Conservation (phyloP, 352 stramenopile genomes). For the Achlya hypogyna region DNA sequence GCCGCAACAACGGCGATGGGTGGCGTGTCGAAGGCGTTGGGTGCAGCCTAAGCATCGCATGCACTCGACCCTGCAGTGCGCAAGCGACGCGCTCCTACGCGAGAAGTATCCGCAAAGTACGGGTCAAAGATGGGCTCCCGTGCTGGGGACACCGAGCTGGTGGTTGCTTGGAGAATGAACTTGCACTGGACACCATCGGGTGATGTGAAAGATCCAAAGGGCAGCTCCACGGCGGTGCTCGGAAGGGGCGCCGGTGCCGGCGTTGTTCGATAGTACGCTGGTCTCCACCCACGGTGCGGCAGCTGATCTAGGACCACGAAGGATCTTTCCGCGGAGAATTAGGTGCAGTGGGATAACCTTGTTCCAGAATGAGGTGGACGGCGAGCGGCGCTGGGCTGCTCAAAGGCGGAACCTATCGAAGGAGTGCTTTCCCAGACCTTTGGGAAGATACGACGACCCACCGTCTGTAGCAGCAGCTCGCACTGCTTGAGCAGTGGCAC, state of each 20-base stretch:
- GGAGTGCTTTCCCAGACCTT: not conserved
- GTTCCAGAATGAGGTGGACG: not conserved
- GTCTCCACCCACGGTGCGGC: conserved; percentile 4
- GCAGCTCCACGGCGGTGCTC: not conserved
- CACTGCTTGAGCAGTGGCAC: not conserved
- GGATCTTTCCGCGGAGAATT: not conserved
- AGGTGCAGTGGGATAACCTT: not conserved
- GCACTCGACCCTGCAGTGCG: too few relatives aligned
- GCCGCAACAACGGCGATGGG: too few relatives aligned
- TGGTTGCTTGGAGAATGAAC: not conserved
- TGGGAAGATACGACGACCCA: not conserved
- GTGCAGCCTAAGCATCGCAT: too few relatives aligned
- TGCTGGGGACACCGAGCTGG: not conserved
- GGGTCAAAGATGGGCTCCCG: not conserved
- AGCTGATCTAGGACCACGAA: not conserved
- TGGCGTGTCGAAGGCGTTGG: too few relatives aligned
- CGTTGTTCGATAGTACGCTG: not conserved
- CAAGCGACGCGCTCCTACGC: too few relatives aligned
- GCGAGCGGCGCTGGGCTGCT: not conserved
- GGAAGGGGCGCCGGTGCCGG: not conserved
- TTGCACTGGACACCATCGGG: not conserved
- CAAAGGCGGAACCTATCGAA: conserved; percentile 5
- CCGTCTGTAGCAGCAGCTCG: not conserved
- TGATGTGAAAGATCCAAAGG: not conserved
- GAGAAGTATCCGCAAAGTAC: not conserved